Evolutionary conservation across 352 stramenopile species (phyloP), one percentile per base, ranked within the genome.

Genomic region (Phytophthora hibernalis): DNA sequence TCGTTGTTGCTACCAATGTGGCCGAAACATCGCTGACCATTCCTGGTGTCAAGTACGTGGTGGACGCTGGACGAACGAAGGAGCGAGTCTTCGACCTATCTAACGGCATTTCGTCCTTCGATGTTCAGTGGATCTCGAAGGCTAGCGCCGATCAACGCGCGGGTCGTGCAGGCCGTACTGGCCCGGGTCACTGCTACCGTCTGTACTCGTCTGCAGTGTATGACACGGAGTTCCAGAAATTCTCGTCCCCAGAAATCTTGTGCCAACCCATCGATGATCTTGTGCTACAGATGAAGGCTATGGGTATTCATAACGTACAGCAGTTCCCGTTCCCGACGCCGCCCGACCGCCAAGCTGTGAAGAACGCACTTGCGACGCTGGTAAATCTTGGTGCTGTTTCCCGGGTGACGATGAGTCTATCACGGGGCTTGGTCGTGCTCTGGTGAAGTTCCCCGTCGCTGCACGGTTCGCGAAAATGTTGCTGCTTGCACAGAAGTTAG

Each of bases 1-100:
- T 99, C 38, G 96, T 99, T 5, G 84, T 99, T 18, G 93, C 97
- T 13, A 99, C 97, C 16, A 99, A 99, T 72, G 97, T 99, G 42
- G 97, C 97, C 0, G 98, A 99, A 80, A 99, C 97, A 13, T 98
- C 91, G 33, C 73, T 99, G 33, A 99, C 96, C 20, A 98, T 99
- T 55, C 94, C 94, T 9, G 88, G 85, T 3, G 97, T 98, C 70
- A 97, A 96, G 38, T 99, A 99, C 59, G 98, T 99, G 18, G 97
- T 99, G 1, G 98, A 99, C 54, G 95, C 87, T 50, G 98, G 97
- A 5, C 82, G 97, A 33, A 95, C 96, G 21, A 99, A 99, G 77
- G 96, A 97, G 62, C 87, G 95, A 49, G 97, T 99, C 49, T 98
- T 98, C 45, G 92, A 99, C 70, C 76, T 96, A 33, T 58, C 71